These are phyloP conservation scores for Madurella fahalii DNA, from an alignment of 2,329 filamentous ascomycete species.

Conservation along the genomic window DNA sequence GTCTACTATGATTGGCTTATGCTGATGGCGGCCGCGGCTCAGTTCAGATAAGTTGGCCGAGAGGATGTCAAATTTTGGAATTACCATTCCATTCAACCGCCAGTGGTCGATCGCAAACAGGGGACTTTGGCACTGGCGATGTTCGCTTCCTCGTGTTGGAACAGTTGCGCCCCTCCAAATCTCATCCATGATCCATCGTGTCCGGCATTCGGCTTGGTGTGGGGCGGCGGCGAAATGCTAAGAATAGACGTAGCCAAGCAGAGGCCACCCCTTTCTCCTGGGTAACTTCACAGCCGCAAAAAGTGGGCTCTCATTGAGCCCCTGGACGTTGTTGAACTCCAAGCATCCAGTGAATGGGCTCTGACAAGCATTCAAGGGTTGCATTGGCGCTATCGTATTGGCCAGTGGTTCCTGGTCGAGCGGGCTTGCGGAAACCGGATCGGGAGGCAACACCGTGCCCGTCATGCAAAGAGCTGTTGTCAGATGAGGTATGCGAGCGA, in stretches of 20 bases:
- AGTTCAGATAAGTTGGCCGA: no score
- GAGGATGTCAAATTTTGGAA: no score
- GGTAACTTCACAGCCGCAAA: conserved; percentile 19
- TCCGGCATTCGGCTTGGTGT: conserved; percentile 12
- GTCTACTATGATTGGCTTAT: background rate
- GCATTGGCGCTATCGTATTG: background rate
- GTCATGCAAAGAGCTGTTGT: background rate
- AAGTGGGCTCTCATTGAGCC: conserved; percentile 9
- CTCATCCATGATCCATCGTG: background rate
- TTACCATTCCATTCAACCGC: no score
- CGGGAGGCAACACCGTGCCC: background rate
- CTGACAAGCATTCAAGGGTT: background rate
- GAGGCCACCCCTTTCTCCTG: conserved; percentile 3
- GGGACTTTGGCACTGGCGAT: no score
- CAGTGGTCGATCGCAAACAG: no score
- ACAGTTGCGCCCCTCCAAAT: background rate
- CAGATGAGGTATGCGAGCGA: background rate
- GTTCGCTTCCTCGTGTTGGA: background rate
- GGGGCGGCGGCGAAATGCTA: conserved; percentile 10
- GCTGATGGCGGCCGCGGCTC: no score
- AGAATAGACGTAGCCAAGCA: conserved; percentile 16
- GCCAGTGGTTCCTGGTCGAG: background rate
- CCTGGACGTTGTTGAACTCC: background rate
- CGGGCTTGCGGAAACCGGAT: background rate
- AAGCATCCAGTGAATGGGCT: background rate